These are phyloP conservation scores for Termitomyces sp. DNA, from an alignment of 768 basidiomycete species.

Conservation along the genomic window DNA sequence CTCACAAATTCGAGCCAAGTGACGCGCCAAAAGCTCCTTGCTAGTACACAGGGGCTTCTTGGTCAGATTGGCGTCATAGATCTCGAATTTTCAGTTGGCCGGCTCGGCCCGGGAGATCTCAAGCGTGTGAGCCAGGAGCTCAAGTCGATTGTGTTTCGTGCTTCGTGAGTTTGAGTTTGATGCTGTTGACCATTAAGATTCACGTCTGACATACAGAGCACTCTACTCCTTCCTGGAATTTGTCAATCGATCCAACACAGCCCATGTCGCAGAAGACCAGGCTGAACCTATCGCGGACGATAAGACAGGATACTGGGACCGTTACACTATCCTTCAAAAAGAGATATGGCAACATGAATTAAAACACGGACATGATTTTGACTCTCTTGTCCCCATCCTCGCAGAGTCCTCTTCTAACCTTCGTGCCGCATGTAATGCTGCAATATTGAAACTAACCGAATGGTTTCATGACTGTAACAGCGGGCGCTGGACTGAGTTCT, in stretches of 20 bases:
- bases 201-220: slow-evolving; percentile 17
- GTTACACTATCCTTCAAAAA: slow-evolving; percentile 23
- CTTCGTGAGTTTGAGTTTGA: slow-evolving; percentile 21
- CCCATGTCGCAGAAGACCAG: slow-evolving; percentile 16
- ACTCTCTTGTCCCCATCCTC: slow-evolving; percentile 36
- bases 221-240: slow-evolving; percentile 33
- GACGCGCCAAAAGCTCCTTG: slow-evolving; percentile 22
- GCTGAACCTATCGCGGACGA: slow-evolving; percentile 7
- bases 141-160: slow-evolving; percentile 30
- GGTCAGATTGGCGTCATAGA: slow-evolving; percentile 33
- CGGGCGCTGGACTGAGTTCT: slow-evolving; percentile 27
- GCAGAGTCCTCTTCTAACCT: slow-evolving; percentile 27
- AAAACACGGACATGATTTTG: slow-evolving; percentile 35
- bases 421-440: slow-evolving; percentile 25
- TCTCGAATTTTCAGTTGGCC: slow-evolving; percentile 36
- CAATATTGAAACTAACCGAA: slow-evolving; percentile 14
- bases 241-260: slow-evolving; percentile 25
- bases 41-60: slow-evolving; percentile 24
- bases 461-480: slow-evolving; percentile 34
- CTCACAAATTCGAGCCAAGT: slow-evolving; percentile 19
- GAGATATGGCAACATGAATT: slow-evolving; percentile 27
- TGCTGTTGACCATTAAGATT: not conserved
- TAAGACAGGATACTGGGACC: slow-evolving; percentile 15
- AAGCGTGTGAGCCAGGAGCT: slow-evolving; percentile 32
- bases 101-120: slow-evolving; percentile 35